These are phyloP conservation scores for Zygosaccharomyces sapae DNA, from an alignment of 1,139 yeast genomes.

Conservation along the genomic window DNA sequence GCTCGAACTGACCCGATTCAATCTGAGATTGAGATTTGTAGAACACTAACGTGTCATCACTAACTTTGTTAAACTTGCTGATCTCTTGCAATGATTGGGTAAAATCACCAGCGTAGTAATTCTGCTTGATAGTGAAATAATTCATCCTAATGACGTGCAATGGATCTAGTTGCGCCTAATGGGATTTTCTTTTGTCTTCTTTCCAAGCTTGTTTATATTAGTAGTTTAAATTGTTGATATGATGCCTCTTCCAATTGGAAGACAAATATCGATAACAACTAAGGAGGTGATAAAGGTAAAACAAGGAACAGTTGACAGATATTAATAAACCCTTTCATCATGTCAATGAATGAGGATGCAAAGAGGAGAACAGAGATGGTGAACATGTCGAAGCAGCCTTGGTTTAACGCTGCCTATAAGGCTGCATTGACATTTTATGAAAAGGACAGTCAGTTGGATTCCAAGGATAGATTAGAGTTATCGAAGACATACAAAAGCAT, in stretches of 20 bases:
- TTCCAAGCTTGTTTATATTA: neutral
- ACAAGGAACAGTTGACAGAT: neutral
- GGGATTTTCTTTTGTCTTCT: neutral
- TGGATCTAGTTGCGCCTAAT: neutral
- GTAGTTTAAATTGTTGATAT: neutral
- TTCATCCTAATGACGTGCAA: slow-evolving; percentile 22
- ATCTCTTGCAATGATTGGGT: slow-evolving; percentile 27
- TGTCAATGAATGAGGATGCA: slow-evolving; percentile 4
- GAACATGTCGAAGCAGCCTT: slow-evolving; percentile 20
- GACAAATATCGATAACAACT: neutral
- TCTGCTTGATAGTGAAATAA: slow-evolving; percentile 33
- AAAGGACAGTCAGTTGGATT: slow-evolving; percentile 29
- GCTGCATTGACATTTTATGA: slow-evolving; percentile 33
- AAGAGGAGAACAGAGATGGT: slow-evolving; percentile 2
- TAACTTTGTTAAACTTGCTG: slow-evolving; percentile 19
- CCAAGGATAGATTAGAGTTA: slow-evolving; percentile 30
- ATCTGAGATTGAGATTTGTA: slow-evolving; percentile 30
- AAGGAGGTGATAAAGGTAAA: neutral
- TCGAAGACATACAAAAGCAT: slow-evolving; percentile 26
- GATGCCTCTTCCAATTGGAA: neutral
- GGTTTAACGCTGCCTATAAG: slow-evolving; percentile 34
- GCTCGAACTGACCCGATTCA: slow-evolving; percentile 20
- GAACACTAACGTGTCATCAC: slow-evolving; percentile 29
- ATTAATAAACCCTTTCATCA: neutral
- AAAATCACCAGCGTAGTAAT: slow-evolving; percentile 34